These are phyloP conservation scores for Endocladia muricata DNA, from an alignment of 31 red algal species.

Conservation along the genomic window DNA sequence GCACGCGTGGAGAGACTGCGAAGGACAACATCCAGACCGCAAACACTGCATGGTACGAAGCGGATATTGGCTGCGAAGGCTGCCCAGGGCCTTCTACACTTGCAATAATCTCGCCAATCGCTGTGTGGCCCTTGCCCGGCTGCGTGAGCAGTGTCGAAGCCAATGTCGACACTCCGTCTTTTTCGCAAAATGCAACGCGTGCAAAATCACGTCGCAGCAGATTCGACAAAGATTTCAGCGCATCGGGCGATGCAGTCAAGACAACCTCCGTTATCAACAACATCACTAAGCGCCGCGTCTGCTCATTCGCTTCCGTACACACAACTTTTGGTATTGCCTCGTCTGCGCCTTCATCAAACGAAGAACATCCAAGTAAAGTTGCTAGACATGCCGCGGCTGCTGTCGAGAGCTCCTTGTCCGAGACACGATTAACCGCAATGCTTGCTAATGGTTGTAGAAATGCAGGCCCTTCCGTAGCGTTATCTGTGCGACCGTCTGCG, in stretches of 20 bases:
- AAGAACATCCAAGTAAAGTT: slow-evolving; percentile 29
- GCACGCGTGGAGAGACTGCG: slow-evolving; percentile 6
- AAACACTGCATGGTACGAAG: slow-evolving; percentile 60
- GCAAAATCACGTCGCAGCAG: slow-evolving; percentile 38
- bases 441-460: slow-evolving; percentile 16
- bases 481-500: not conserved
- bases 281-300: slow-evolving; percentile 11
- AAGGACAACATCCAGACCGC: slow-evolving; percentile 65
- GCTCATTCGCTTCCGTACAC: slow-evolving; percentile 19
- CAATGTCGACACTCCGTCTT: slow-evolving; percentile 50
- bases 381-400: slow-evolving; percentile 29
- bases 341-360: slow-evolving; percentile 25
- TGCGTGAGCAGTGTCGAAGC: slow-evolving; percentile 34
- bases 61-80: slow-evolving; percentile 11
- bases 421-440: slow-evolving; percentile 49
- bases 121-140: slow-evolving; percentile 20
- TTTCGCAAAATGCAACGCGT: slow-evolving; percentile 31
- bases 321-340: slow-evolving; percentile 9
- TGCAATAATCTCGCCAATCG: slow-evolving; percentile 41
- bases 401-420: slow-evolving; percentile 26
- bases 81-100: not conserved
- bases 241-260: slow-evolving; percentile 29
- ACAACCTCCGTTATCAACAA: slow-evolving; percentile 38
- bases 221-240: slow-evolving; percentile 30
- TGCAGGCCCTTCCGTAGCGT: not conserved